Base-by-base conservation (phyloP, 2,329 filamentous ascomycete species). In the Venturia effusa region DNA sequence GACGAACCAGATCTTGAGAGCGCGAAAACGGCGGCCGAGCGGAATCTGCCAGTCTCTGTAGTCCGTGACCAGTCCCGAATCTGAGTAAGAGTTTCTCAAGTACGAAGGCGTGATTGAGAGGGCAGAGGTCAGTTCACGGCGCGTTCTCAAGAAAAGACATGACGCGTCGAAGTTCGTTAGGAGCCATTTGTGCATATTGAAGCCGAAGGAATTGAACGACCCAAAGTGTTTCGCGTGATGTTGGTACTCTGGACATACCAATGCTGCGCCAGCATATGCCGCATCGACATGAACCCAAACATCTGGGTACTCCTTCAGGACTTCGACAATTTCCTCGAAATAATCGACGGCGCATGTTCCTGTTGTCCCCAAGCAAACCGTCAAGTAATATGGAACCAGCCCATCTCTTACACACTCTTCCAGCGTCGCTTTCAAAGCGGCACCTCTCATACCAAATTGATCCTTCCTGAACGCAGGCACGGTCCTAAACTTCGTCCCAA, bases 1-100 rank as follows among this genome's bases (percentile, higher is more conserved):
- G 8, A 97, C 92, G 73, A 97, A 97, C 93, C 93, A 97, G 67
- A 96, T 87, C 79, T 97, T 97, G 65, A 97, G 77, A 2, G 88
- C 86, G 66, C 93, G 84, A 82, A 97, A 97, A 19, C 93, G 83
- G 2, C 93, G 82, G 10, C 93, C 93, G 0, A 97, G 85, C 0
- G 93, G 92, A 70, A 97, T 95, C 77, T 96, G 92, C 93, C 93
- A 97, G 80, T 97, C 92, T 59, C 93, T 85, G 79, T 96, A 97
- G 76, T 97, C 93, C 30, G 91, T 96, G 0, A 97, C 93, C 1
- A 93, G 82, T 0, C 91, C 92, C 43, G 83, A 84, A 69, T 94
- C 90, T 3, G 88, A 89, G 77, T 87, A 91, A 4, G 84, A 79
- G 76, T 97, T 97, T 67, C 86, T 83, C 34, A 97, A 84, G 78